These are phyloP conservation scores for Neurospora sp. DNA, from an alignment of 495 filamentous ascomycete genomes.

Conservation along the genomic window DNA sequence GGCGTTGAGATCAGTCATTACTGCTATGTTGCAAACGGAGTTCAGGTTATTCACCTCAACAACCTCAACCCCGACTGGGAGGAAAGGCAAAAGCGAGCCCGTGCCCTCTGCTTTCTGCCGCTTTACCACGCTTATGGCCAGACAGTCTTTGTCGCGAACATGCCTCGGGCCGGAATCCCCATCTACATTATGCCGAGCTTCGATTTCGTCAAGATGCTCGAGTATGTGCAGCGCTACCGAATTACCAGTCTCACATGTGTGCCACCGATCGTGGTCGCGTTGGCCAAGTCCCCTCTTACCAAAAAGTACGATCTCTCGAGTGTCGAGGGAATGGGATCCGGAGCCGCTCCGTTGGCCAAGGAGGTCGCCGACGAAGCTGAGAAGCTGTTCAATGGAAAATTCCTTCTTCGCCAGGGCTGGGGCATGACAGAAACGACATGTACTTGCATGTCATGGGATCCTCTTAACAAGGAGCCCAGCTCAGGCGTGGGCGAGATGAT, in stretches of 20 bases:
- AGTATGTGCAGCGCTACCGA: constrained; percentile 54
- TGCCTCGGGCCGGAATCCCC: constrained; percentile 27
- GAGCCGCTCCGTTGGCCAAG: constrained; percentile 54
- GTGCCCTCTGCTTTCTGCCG: constrained; percentile 49
- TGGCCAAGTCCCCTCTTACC: constrained; percentile 60
- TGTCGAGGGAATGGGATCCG: constrained; percentile 46
- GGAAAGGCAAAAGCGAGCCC: constrained; percentile 18
- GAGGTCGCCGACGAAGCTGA: constrained; percentile 52
- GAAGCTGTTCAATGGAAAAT: constrained; percentile 43
- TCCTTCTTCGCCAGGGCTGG: constrained; percentile 66
- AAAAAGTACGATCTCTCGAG: constrained; percentile 59
- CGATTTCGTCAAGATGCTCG: constrained; percentile 60
- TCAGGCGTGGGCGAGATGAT: constrained; percentile 56
- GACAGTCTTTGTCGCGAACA: constrained; percentile 32
- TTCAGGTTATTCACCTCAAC: constrained; percentile 39
- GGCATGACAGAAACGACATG: constrained; percentile 79
- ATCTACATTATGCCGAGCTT: constrained; percentile 68
- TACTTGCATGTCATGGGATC: constrained; percentile 50
- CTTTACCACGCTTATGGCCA: constrained; percentile 64
- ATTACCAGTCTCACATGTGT: constrained; percentile 51
- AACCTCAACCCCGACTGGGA: constrained; percentile 34
- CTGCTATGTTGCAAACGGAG: constrained; percentile 60
- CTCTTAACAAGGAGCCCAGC: constrained; percentile 22
- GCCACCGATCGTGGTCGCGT: constrained; percentile 61
- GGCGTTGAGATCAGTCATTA: constrained; percentile 71